Evolutionary conservation across 108 stramenopile genomes (phyloP), one percentile per base, ranked within the genome.

Genomic region (Poteriospumella lacustris): DNA sequence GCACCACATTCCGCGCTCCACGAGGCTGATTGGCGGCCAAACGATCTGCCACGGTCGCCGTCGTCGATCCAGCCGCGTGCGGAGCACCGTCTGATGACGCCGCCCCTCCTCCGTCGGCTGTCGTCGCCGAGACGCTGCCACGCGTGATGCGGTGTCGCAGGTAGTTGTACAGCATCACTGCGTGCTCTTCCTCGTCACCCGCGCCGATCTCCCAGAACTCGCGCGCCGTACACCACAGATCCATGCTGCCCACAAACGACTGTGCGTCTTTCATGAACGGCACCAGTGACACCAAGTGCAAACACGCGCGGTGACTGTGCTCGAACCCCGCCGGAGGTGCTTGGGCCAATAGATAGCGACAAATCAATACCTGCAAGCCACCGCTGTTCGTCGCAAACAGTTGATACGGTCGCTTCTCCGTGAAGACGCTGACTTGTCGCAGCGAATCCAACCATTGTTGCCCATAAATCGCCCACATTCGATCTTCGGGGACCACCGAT

Each of bases 111-210:
- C 47, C 47, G 9, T 52, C 19, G 15, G 19, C 9, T 52, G 15
- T 19, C 47, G 9, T 19, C 47, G 9, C 47, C 47, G 9, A 9
- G 15, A 15, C 47, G 15, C 19, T 9, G 15, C 47, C 47, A 3
- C 43, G 36, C 5, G 24, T 38, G 34, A 2, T 1, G 68, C 64
- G 12, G 73, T 87, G 82, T 33, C 81, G 29, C 41, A 91, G 85
- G 76, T 78, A 91, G 62, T 92, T 92, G 69, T 83, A 84, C 34
- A 92, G 78, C 44, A 90, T 78, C 36, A 90, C 68, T 5, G 90
- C 88, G 47, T 90, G 91, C 69, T 92, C 91, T 58, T 89, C 87
- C 75, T 79, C 77, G 42, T 90, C 89, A 2, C 91, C 91, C 29
- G 90, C 91, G 2, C 87, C 70, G 36, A 92, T 91, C 52, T 89